phyloP scores from a whole-genome alignment of 1,284 basidiomycete species.

The Apiotrichum veenhuisii region DNA sequence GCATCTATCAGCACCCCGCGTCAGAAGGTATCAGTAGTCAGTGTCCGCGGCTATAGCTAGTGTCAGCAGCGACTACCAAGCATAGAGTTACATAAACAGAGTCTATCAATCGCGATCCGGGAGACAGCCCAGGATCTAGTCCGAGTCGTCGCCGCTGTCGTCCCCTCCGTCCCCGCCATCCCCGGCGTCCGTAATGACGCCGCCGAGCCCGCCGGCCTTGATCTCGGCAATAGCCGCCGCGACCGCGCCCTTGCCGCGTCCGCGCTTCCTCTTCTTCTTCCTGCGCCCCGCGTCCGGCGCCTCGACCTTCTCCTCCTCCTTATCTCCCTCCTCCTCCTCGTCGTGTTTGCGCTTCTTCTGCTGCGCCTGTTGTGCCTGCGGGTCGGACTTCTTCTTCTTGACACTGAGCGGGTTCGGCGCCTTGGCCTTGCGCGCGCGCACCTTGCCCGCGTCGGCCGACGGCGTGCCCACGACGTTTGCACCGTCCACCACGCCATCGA shows the following conservation, averaged over 20 bases:
- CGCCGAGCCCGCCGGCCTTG: constrained; percentile 19
- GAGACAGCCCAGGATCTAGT: constrained; percentile 2
- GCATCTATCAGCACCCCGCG: no score
- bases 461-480: constrained; percentile 57
- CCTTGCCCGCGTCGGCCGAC: constrained; percentile 50
- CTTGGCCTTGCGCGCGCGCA: constrained; percentile 65
- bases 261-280: constrained; percentile 41
- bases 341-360: constrained; percentile 10
- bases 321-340: constrained; percentile 17
- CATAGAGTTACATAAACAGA: neutral
- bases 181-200: constrained; percentile 3
- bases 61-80: no score
- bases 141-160: constrained; percentile 22
- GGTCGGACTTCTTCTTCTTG: constrained; percentile 69
- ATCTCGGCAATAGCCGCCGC: constrained; percentile 37
- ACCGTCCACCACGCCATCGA: constrained; percentile 39
- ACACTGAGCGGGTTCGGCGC: constrained; percentile 89
- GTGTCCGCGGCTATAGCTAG: no score
- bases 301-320: constrained; percentile 15
- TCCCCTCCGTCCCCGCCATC: constrained; percentile 6
- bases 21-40: no score
- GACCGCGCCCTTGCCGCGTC: constrained; percentile 38
- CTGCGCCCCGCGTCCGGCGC: constrained; percentile 21
- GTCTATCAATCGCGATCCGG: neutral
- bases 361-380: neutral